A percentile compares a stretch with the other conserved stretches of the same genome.
phyloP scores from a whole-genome alignment of 768 basidiomycete genomes.

The Rhizopogon roseolus region DNA sequence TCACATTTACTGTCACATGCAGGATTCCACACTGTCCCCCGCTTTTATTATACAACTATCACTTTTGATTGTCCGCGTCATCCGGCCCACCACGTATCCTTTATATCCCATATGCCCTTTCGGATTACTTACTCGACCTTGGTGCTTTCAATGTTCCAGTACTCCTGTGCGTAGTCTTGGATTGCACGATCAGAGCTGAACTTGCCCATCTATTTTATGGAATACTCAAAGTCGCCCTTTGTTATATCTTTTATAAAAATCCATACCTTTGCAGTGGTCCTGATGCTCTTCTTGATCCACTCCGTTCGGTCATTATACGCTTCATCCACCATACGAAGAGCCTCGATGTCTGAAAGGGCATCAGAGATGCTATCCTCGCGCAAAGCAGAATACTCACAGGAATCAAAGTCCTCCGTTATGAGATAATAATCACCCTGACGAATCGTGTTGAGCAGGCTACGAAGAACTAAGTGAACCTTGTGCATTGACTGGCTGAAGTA shows the following conservation, averaged over 20 bases:
- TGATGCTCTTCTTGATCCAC: slow-evolving; percentile 91
- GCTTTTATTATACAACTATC: slow-evolving; percentile 3
- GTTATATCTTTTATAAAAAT: not conserved
- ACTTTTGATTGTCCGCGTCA: slow-evolving; percentile 3
- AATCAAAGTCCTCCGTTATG: slow-evolving; percentile 91
- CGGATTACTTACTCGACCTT: slow-evolving; percentile 20
- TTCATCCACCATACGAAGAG: slow-evolving; percentile 82
- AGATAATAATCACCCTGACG: slow-evolving; percentile 76
- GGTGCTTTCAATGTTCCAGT: slow-evolving; percentile 68
- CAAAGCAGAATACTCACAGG: slow-evolving; percentile 47
- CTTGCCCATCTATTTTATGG: slow-evolving; percentile 74
- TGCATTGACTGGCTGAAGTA: slow-evolving; percentile 9
- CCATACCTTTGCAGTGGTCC: slow-evolving; percentile 68
- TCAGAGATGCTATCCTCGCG: not conserved
- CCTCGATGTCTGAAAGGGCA: slow-evolving; percentile 61
- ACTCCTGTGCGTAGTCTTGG: slow-evolving; percentile 86
- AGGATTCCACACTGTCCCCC: slow-evolving; percentile 6
- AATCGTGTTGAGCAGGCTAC: slow-evolving; percentile 69
- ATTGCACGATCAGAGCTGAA: slow-evolving; percentile 95
- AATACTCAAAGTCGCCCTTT: not conserved
- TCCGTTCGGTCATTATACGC: slow-evolving; percentile 78
- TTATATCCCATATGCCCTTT: not conserved
- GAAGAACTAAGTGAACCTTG: slow-evolving; percentile 10
- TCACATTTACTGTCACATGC: slow-evolving; percentile 8
- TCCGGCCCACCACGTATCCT: not conserved